These are phyloP conservation scores for Ottelia alismoides DNA, from an alignment of 106 monocot species.

Conservation along the genomic window DNA sequence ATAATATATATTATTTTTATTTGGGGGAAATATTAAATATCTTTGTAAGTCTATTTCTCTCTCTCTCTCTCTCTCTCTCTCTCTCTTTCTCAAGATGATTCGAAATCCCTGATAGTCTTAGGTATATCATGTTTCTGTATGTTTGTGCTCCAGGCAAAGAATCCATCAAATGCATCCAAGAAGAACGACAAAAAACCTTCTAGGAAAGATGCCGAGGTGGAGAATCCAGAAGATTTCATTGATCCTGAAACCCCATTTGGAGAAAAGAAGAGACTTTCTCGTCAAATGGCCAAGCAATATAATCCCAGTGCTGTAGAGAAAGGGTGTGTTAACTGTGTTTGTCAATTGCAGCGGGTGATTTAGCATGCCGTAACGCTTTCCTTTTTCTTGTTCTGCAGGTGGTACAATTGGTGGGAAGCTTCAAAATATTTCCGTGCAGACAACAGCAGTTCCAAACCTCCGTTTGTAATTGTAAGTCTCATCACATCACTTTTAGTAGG, in stretches of 20 bases:
- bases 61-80: too few species aligned
- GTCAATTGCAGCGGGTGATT: not conserved
- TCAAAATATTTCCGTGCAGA: slow-evolving; percentile 70
- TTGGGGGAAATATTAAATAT: too few species aligned
- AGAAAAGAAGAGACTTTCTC: slow-evolving; percentile 75
- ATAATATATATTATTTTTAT: too few species aligned
- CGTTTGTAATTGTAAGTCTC: slow-evolving; percentile 84
- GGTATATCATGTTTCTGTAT: too few species aligned
- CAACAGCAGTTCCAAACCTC: slow-evolving; percentile 54
- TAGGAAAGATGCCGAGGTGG: slow-evolving; percentile 43
- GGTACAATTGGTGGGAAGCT: slow-evolving; percentile 92
- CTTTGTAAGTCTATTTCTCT: too few species aligned
- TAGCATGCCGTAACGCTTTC: not conserved
- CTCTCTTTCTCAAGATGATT: too few species aligned
- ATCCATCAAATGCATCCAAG: slow-evolving; percentile 36
- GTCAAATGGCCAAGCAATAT: slow-evolving; percentile 89
- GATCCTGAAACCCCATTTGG: slow-evolving; percentile 67
- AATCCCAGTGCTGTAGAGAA: slow-evolving; percentile 85
- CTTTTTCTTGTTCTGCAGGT: slow-evolving; percentile 26
- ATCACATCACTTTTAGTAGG: too few species aligned
- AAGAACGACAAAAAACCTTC: slow-evolving; percentile 57
- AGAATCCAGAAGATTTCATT: slow-evolving; percentile 64
- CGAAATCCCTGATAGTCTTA: too few species aligned
- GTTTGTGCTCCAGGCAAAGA: slow-evolving; percentile 35
- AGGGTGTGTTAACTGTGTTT: slow-evolving; percentile 30